Evolutionary conservation across 176 grass and related monocot genomes (phyloP).

Genomic region (Oryza nivara): DNA sequence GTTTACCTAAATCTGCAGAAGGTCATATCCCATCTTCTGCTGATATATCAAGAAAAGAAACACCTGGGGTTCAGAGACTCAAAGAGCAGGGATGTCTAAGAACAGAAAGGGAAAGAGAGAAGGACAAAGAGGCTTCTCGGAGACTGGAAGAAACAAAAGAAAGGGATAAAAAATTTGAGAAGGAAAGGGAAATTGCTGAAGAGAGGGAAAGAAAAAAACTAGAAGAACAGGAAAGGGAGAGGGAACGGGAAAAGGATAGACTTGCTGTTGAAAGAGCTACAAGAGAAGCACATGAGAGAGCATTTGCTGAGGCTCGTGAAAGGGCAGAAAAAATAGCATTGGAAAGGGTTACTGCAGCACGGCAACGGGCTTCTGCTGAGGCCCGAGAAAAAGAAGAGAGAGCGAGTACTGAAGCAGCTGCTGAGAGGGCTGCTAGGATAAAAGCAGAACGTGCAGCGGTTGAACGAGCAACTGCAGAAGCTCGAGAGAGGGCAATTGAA

Average conservation of each 20-base stretch:
- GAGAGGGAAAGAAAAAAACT: slow-evolving; percentile 53
- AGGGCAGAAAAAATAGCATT: slow-evolving; percentile 77
- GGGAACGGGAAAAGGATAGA: slow-evolving; percentile 86
- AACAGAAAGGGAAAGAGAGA: slow-evolving; percentile 46
- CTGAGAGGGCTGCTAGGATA: slow-evolving; percentile 65
- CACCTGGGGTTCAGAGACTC: slow-evolving; percentile 31
- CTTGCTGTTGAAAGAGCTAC: slow-evolving; percentile 89
- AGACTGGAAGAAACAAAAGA: slow-evolving; percentile 64
- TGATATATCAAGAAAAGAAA: slow-evolving; percentile 44
- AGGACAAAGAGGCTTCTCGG: slow-evolving; percentile 43
- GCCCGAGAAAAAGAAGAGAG: slow-evolving; percentile 74
- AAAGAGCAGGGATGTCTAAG: slow-evolving; percentile 48
- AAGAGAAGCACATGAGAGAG: slow-evolving; percentile 68
- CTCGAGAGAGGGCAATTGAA: slow-evolving; percentile 81
- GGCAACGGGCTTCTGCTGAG: slow-evolving; percentile 71
- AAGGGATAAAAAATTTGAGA: slow-evolving; percentile 51
- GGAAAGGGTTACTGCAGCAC: slow-evolving; percentile 70
- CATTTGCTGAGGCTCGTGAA: slow-evolving; percentile 70
- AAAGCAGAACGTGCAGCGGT: slow-evolving; percentile 89
- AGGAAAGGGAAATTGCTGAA: slow-evolving; percentile 58
- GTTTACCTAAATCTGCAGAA: slow-evolving; percentile 40
- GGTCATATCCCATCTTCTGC: slow-evolving; percentile 19
- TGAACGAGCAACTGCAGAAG: slow-evolving; percentile 85
- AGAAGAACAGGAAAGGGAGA: slow-evolving; percentile 69
- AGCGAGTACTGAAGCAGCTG: slow-evolving; percentile 40